phyloP scores from a whole-genome alignment of 139 green algal species.

The Eudorina sp. region DNA sequence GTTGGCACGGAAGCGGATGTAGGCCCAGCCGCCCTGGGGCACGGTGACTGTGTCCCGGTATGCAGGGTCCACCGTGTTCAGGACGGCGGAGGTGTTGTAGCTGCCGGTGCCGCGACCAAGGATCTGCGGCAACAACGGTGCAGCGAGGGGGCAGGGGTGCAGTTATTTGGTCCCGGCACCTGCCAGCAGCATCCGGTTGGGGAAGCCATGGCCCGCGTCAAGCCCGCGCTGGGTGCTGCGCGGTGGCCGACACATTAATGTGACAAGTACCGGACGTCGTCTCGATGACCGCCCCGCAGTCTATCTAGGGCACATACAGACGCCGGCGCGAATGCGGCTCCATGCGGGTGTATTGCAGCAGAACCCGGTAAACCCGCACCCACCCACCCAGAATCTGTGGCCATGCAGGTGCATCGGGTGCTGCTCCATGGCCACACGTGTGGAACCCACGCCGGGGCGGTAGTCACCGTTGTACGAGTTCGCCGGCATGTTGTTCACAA shows the following conservation, averaged over 20 bases:
- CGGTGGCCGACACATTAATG: neutral
- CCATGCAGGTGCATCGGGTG: slow-evolving; percentile 86
- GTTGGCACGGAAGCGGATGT: slow-evolving; percentile 45
- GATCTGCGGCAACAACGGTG: slow-evolving; percentile 21
- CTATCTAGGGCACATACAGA: neutral
- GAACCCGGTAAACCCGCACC: neutral
- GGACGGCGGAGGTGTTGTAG: slow-evolving; percentile 6
- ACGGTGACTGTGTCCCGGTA: slow-evolving; percentile 61
- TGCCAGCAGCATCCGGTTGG: too few relatives aligned
- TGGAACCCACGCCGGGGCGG: slow-evolving; percentile 18
- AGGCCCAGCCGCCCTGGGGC: slow-evolving; percentile 33
- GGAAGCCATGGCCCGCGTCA: too few relatives aligned
- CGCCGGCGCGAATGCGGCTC: neutral
- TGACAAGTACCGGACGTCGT: neutral
- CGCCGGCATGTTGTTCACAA: slow-evolving; percentile 60
- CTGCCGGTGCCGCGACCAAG: slow-evolving; percentile 53
- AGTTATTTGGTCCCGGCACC: too few relatives aligned
- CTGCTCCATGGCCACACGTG: slow-evolving; percentile 65
- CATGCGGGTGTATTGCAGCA: too few relatives aligned
- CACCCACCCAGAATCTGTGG: slow-evolving; percentile 75
- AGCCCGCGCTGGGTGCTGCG: neutral
- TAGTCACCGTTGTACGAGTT: slow-evolving; percentile 64
- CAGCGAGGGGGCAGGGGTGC: neutral
- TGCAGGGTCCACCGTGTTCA: slow-evolving; percentile 56
- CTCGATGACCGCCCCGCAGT: neutral